A percentile compares a stretch with the other conserved stretches of the same genome.
Evolutionary conservation across 768 basidiomycete species (phyloP).

Genomic region (Tylopilus sp.): DNA sequence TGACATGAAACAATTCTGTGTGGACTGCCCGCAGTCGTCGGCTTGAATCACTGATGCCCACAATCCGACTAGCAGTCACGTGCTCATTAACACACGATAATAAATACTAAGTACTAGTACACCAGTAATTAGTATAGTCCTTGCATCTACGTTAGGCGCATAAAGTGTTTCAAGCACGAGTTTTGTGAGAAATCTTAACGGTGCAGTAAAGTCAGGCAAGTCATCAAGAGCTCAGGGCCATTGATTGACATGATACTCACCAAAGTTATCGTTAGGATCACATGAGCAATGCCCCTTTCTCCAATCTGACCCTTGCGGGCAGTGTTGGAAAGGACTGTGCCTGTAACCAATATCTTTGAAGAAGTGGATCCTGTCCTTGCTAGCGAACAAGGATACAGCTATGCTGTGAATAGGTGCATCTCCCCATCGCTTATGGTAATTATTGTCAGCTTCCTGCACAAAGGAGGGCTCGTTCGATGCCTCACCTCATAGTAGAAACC

Average conservation of each 20-base stretch:
- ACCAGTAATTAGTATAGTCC: no score
- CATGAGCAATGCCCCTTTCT: constrained; percentile 85
- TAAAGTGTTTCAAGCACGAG: constrained; percentile 28
- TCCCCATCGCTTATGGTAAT: constrained; percentile 69
- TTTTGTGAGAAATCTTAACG: constrained; percentile 24
- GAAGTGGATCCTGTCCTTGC: constrained; percentile 89
- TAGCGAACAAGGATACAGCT: constrained; percentile 84
- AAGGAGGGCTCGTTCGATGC: not conserved
- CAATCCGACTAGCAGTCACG: not conserved
- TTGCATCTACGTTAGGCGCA: constrained; percentile 25
- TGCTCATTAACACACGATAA: not conserved
- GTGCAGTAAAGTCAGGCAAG: constrained; percentile 4
- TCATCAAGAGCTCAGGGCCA: no score
- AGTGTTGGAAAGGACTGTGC: constrained; percentile 94
- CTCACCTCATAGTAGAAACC: constrained; percentile 87
- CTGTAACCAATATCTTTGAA: constrained; percentile 93
- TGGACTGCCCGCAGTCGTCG: not conserved
- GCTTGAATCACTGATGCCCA: not conserved
- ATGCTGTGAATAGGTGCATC: constrained; percentile 93
- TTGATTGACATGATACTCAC: constrained; percentile 47
- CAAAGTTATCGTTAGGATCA: constrained; percentile 68
- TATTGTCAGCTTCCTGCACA: constrained; percentile 3
- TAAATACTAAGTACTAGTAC: not conserved
- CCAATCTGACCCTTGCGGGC: constrained; percentile 76
- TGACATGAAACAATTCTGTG: not conserved